phyloP scores from a whole-genome alignment of 805 yeast genomes.

The Sugiyamaella valdiviana region DNA sequence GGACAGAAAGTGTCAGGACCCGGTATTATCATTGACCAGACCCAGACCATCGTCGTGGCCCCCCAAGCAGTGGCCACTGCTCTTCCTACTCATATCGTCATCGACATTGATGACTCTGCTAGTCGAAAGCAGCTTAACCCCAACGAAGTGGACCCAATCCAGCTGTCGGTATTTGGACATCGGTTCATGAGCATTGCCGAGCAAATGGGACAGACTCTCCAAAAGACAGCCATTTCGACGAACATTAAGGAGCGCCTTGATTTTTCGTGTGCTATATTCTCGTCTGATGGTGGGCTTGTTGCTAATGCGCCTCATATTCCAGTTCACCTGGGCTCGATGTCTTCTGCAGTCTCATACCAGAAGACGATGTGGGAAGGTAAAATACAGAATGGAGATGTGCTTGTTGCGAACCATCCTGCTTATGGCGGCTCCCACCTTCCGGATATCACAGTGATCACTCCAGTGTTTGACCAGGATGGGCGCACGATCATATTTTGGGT shows the following conservation, averaged over 20 bases:
- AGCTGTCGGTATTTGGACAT: slow-evolving; percentile 72
- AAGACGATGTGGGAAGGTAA: slow-evolving; percentile 58
- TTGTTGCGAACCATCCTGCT: slow-evolving; percentile 74
- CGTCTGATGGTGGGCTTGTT: slow-evolving; percentile 66
- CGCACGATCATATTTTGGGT: slow-evolving; percentile 66
- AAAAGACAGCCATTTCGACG: slow-evolving; percentile 73
- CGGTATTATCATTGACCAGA: slow-evolving; percentile 69
- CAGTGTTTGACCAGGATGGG: slow-evolving; percentile 60
- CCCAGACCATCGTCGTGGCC: slow-evolving; percentile 72
- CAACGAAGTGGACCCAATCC: slow-evolving; percentile 54
- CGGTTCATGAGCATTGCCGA: slow-evolving; percentile 89
- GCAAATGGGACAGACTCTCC: slow-evolving; percentile 77
- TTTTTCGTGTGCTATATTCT: slow-evolving; percentile 79
- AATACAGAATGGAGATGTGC: slow-evolving; percentile 64
- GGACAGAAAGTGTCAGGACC: slow-evolving; percentile 63
- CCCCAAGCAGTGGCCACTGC: slow-evolving; percentile 54
- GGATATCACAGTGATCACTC: slow-evolving; percentile 88
- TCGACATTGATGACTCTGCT: slow-evolving; percentile 28
- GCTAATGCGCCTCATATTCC: slow-evolving; percentile 90
- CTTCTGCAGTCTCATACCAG: slow-evolving; percentile 67
- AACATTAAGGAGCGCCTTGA: slow-evolving; percentile 80
- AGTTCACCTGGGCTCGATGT: slow-evolving; percentile 82
- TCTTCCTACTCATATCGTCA: slow-evolving; percentile 55
- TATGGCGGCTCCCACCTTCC: slow-evolving; percentile 86
- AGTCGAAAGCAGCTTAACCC: slow-evolving; percentile 16